Evolutionary conservation across 768 basidiomycete genomes (phyloP).

Genomic region (Crepidotus variabilis): DNA sequence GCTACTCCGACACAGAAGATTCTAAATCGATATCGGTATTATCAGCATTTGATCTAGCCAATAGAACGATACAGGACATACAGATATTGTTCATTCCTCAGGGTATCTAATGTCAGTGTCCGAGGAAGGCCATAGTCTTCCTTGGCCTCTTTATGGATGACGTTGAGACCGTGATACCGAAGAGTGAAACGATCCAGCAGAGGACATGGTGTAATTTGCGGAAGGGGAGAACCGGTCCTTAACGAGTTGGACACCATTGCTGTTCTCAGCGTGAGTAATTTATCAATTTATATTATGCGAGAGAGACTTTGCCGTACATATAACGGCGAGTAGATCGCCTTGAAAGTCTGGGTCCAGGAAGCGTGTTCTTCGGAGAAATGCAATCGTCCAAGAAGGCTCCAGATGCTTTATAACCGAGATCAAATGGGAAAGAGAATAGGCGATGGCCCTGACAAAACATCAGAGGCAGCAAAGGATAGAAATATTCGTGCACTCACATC

Average conservation of each 20-base stretch:
- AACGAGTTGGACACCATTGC: conserved; percentile 77
- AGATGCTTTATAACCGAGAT: conserved; percentile 70
- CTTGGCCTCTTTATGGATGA: conserved; percentile 68
- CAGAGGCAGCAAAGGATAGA: neutral
- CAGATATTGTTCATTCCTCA: conserved; percentile 78
- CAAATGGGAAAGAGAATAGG: conserved; percentile 67
- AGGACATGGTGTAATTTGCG: conserved; percentile 84
- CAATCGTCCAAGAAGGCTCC: conserved; percentile 73
- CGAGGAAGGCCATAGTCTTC: conserved; percentile 74
- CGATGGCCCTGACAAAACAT: conserved; percentile 48
- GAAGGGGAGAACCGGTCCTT: conserved; percentile 69
- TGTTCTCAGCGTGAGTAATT: conserved; percentile 18
- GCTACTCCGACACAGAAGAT: conserved; percentile 73
- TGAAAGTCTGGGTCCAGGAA: conserved; percentile 79
- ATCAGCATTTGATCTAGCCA: neutral
- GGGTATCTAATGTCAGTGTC: conserved; percentile 65
- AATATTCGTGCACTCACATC: conserved; percentile 37
- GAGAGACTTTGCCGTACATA: conserved; percentile 42
- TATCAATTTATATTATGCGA: neutral
- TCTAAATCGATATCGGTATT: conserved; percentile 25
- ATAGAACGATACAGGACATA: conserved; percentile 31
- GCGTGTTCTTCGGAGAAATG: conserved; percentile 70
- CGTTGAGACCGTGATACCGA: conserved; percentile 54
- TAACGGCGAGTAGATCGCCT: conserved; percentile 80
- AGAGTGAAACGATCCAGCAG: conserved; percentile 46